Evolutionary conservation across 352 stramenopile genomes (phyloP).

Genomic region (Pythium periplocum): DNA sequence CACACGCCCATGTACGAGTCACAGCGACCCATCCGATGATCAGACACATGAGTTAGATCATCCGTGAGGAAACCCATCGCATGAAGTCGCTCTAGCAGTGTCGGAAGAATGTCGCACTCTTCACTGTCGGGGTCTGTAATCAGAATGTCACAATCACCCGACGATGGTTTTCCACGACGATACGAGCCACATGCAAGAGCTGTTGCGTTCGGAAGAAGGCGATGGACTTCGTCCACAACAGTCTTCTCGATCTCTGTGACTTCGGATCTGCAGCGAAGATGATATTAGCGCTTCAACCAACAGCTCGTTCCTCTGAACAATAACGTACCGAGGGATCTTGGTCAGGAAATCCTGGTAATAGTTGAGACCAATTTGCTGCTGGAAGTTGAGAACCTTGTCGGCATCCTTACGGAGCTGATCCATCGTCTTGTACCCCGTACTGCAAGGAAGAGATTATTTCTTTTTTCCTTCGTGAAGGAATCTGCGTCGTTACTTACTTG

Average conservation of each 20-base stretch:
- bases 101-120: slow-evolving; percentile 59
- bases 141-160: slow-evolving; percentile 76
- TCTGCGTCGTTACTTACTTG: slow-evolving; percentile 23
- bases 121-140: slow-evolving; percentile 70
- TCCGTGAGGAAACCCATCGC: slow-evolving; percentile 66
- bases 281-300: no score
- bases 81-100: slow-evolving; percentile 61
- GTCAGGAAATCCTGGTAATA: slow-evolving; percentile 76
- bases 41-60: slow-evolving; percentile 58
- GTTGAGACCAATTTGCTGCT: slow-evolving; percentile 79
- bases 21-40: slow-evolving; percentile 42
- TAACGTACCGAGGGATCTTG: slow-evolving; percentile 59
- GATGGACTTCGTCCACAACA: slow-evolving; percentile 64
- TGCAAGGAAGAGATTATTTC: slow-evolving; percentile 2
- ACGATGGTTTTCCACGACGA: slow-evolving; percentile 62
- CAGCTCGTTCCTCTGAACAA: background rate
- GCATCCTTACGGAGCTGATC: slow-evolving; percentile 37
- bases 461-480: no score
- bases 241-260: slow-evolving; percentile 68
- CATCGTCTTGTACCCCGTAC: slow-evolving; percentile 59
- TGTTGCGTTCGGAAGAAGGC: slow-evolving; percentile 51
- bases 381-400: slow-evolving; percentile 33
- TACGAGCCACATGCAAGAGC: slow-evolving; percentile 75
- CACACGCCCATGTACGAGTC: slow-evolving; percentile 89
- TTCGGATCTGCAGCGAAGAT: slow-evolving; percentile 32